Percentiles rank a stretch among this genome's conserved stretches.
Conservation (phyloP, 2,329 filamentous ascomycete genomes). For the Botrytis galanthina region DNA sequence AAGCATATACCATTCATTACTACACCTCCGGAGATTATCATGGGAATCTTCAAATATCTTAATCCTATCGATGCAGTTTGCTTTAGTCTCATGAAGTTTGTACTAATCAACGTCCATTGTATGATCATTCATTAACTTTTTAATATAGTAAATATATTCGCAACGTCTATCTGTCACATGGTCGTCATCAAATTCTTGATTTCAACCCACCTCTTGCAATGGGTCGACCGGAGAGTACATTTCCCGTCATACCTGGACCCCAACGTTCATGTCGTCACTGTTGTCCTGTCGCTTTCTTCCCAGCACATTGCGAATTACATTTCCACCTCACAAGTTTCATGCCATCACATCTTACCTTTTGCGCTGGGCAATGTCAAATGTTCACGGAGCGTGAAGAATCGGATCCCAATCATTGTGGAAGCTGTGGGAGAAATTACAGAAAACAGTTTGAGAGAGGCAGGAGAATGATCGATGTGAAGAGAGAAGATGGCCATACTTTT, state of each 20-base stretch:
- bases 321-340: slow-evolving; percentile 31
- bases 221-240: slow-evolving; percentile 24
- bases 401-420: slow-evolving; percentile 22
- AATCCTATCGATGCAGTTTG: slow-evolving; percentile 30
- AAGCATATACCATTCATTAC: slow-evolving; percentile 14
- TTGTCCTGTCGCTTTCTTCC: slow-evolving; percentile 31
- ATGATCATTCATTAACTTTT: not conserved
- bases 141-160: slow-evolving; percentile 27
- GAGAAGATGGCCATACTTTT: not conserved
- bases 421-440: slow-evolving; percentile 25
- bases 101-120: not conserved
- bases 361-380: slow-evolving; percentile 24
- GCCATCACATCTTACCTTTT: slow-evolving; percentile 25
- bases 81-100: slow-evolving; percentile 29
- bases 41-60: slow-evolving; percentile 26
- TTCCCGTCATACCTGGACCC: slow-evolving; percentile 21
- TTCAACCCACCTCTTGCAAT: slow-evolving; percentile 19
- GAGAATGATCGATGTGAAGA: slow-evolving; percentile 23
- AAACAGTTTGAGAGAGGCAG: slow-evolving; percentile 29
- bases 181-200: not conserved
- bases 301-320: slow-evolving; percentile 35
- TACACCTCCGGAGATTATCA: slow-evolving; percentile 27
- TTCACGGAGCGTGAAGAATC: slow-evolving; percentile 21
- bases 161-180: slow-evolving; percentile 21
- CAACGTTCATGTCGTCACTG: slow-evolving; percentile 29